These are phyloP conservation scores for Talaromyces sp. DNA, from an alignment of 2,329 filamentous ascomycete species.

Conservation along the genomic window DNA sequence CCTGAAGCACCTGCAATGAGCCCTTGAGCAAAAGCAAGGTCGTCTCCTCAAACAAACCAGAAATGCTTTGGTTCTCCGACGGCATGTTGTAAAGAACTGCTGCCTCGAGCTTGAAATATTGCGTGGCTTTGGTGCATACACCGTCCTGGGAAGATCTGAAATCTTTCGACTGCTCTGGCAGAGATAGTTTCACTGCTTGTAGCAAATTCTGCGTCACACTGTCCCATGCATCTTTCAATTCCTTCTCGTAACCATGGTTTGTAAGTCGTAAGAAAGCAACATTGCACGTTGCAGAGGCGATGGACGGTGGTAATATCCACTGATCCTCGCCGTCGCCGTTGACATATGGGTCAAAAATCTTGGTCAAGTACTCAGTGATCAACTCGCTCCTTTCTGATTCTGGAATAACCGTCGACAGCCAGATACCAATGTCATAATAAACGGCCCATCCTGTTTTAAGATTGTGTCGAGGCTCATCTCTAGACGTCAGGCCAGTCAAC, in stretches of 20 bases:
- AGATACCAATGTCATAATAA: slow-evolving; percentile 66
- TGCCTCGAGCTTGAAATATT: slow-evolving; percentile 63
- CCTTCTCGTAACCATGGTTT: slow-evolving; percentile 45
- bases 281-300: slow-evolving; percentile 49
- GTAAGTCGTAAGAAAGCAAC: slow-evolving; percentile 41
- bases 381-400: slow-evolving; percentile 45
- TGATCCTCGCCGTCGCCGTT: slow-evolving; percentile 34
- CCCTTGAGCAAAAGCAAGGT: slow-evolving; percentile 45
- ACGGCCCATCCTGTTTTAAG: slow-evolving; percentile 68
- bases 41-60: slow-evolving; percentile 38
- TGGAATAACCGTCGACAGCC: slow-evolving; percentile 52
- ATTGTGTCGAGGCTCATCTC: slow-evolving; percentile 72
- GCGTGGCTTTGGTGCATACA: slow-evolving; percentile 64
- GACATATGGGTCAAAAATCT: slow-evolving; percentile 56
- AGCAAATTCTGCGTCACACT: slow-evolving; percentile 62
- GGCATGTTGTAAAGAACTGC: slow-evolving; percentile 35
- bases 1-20: slow-evolving; percentile 51
- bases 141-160: slow-evolving; percentile 69
- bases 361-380: slow-evolving; percentile 50
- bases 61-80: slow-evolving; percentile 26
- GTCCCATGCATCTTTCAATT: slow-evolving; percentile 62
- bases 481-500: slow-evolving; percentile 67
- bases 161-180: slow-evolving; percentile 78
- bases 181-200: slow-evolving; percentile 67
- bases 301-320: slow-evolving; percentile 35